Evolutionary conservation across 140 eudicot species (phyloP).

Genomic region (Bidens hawaiensis): DNA sequence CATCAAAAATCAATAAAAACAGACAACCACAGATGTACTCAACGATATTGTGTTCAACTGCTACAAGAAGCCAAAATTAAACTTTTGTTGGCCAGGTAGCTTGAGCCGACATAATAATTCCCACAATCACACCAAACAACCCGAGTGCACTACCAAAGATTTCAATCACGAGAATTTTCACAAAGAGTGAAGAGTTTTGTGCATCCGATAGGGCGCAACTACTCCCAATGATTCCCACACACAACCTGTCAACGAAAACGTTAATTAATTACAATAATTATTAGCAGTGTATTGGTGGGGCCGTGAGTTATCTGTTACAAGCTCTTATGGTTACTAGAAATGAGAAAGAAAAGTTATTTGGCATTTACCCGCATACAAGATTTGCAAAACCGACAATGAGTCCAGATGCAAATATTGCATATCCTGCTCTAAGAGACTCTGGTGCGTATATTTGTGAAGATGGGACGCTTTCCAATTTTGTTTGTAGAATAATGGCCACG

Average conservation of each 20-base stretch:
- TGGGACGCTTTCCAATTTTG: slow-evolving; percentile 93
- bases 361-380: slow-evolving; percentile 87
- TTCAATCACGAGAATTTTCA: slow-evolving; percentile 92
- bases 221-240: slow-evolving; percentile 97
- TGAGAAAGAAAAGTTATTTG: not conserved
- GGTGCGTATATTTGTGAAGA: slow-evolving; percentile 61
- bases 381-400: slow-evolving; percentile 94
- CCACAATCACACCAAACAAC: slow-evolving; percentile 89
- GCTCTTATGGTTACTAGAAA: not conserved
- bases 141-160: slow-evolving; percentile 95
- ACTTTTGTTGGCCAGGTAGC: slow-evolving; percentile 86
- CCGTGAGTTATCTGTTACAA: not conserved
- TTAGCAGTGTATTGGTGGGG: not conserved
- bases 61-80: slow-evolving; percentile 2
- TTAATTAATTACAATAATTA: not conserved
- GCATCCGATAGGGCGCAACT: slow-evolving; percentile 95
- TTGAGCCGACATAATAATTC: slow-evolving; percentile 98
- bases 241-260: slow-evolving; percentile 34
- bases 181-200: slow-evolving; percentile 85
- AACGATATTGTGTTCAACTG: slow-evolving; percentile 7
- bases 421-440: slow-evolving; percentile 96
- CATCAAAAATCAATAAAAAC: slow-evolving; percentile 22
- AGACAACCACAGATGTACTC: not conserved
- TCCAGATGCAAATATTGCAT: slow-evolving; percentile 91
- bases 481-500: slow-evolving; percentile 89